phyloP scores from a whole-genome alignment of 2,329 filamentous ascomycete genomes.

The Endoconidiophora laricicola region DNA sequence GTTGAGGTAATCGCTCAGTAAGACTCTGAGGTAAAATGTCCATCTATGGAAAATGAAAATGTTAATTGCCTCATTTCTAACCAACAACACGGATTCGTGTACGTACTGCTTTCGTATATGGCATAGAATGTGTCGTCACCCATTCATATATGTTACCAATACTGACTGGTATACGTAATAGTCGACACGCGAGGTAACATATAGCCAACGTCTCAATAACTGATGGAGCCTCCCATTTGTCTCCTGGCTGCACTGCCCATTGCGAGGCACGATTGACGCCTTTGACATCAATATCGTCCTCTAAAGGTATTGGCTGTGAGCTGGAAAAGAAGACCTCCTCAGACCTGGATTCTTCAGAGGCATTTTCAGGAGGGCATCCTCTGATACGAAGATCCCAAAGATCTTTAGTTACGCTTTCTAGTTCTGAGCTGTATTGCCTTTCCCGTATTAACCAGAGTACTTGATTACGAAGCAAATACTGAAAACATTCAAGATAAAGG shows the following conservation, averaged over 20 bases:
- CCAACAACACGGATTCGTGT: background rate
- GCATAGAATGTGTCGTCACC: constrained; percentile 49
- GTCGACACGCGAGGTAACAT: constrained; percentile 61
- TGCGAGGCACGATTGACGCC: constrained; percentile 21
- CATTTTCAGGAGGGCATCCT: constrained; percentile 20
- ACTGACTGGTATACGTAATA: constrained; percentile 61
- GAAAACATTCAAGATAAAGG: constrained; percentile 69
- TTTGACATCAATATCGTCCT: constrained; percentile 15
- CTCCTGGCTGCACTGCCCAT: constrained; percentile 29
- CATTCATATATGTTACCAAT: constrained; percentile 57
- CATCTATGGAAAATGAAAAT: constrained; percentile 26
- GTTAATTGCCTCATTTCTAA: constrained; percentile 1
- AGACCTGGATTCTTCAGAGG: background rate
- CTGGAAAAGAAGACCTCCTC: constrained; percentile 17
- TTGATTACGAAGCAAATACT: constrained; percentile 73
- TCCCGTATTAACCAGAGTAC: constrained; percentile 52
- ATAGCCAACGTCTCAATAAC: constrained; percentile 60
- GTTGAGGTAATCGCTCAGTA: constrained; percentile 39
- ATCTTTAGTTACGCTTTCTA: constrained; percentile 67
- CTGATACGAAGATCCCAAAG: constrained; percentile 62
- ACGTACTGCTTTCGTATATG: constrained; percentile 52
- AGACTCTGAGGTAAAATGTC: constrained; percentile 47
- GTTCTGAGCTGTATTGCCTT: constrained; percentile 49
- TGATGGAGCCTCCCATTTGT: constrained; percentile 42
- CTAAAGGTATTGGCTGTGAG: constrained; percentile 19